Percentiles rank a stretch among this genome's conserved stretches.
Conservation (phyloP, 352 stramenopile species). For the Globisporangium sylvaticum region DNA sequence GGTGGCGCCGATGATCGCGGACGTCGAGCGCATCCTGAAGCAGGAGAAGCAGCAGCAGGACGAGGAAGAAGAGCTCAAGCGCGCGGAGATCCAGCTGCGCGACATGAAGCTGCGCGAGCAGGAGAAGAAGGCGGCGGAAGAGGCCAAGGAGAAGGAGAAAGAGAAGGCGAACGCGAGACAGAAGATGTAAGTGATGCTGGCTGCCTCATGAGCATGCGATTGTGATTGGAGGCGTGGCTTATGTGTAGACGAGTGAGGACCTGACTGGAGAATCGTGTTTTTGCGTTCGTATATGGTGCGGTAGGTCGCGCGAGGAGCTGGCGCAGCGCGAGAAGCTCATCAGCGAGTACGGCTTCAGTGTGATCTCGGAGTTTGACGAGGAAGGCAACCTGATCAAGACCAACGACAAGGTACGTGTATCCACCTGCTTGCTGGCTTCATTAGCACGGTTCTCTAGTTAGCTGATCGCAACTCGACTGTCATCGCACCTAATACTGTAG, state of each 20-base stretch:
- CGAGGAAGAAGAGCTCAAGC: constrained; percentile 32
- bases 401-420: constrained; percentile 43
- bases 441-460: neutral
- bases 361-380: constrained; percentile 81
- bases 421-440: too few relatives aligned
- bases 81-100: constrained; percentile 43
- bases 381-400: constrained; percentile 80
- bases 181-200: constrained; percentile 39
- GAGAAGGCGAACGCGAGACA: constrained; percentile 57
- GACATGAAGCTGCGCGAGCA: constrained; percentile 55
- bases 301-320: constrained; percentile 59
- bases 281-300: neutral
- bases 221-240: neutral
- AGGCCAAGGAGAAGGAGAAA: constrained; percentile 49
- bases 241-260: too few relatives aligned
- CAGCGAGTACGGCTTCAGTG: constrained; percentile 72
- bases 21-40: constrained; percentile 42
- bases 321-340: constrained; percentile 72
- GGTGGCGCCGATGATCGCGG: constrained; percentile 38
- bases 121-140: constrained; percentile 55
- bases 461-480: neutral
- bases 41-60: constrained; percentile 29
- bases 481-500: constrained; percentile 5
- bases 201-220: neutral
- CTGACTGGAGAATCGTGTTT: neutral